Conservation (phyloP, 1,284 basidiomycete species). For the Ustilago shanxiensis region DNA sequence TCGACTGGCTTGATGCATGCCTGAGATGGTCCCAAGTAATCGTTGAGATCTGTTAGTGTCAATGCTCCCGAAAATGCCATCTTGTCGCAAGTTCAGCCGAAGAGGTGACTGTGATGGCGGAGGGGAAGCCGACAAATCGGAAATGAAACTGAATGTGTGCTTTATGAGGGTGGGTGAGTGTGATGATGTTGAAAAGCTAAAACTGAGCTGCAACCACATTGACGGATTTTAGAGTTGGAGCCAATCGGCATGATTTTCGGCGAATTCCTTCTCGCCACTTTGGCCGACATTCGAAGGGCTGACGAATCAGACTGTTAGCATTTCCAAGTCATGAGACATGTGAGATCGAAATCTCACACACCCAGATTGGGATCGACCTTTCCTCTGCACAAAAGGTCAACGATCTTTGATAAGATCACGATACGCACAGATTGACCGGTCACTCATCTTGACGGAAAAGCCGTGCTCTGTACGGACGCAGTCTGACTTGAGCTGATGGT, state of each 20-base stretch:
- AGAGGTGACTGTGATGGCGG: not conserved
- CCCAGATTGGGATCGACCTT: not conserved
- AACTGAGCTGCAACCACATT: not conserved
- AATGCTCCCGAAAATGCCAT: slow-evolving; percentile 94
- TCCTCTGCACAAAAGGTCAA: too few relatives aligned
- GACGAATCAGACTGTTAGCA: not conserved
- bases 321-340: not conserved
- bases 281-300: not conserved
- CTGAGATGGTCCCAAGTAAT: slow-evolving; percentile 97
- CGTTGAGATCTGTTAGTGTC: slow-evolving; percentile 89
- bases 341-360: not conserved
- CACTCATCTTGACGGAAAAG: too few relatives aligned
- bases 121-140: too few relatives aligned
- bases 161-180: not conserved
- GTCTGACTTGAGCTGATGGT: too few relatives aligned
- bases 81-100: not conserved
- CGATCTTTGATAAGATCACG: too few relatives aligned
- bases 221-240: slow-evolving; percentile 5
- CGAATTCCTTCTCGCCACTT: not conserved
- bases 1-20: slow-evolving; percentile 95
- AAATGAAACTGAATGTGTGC: too few relatives aligned
- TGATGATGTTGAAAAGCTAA: not conserved
- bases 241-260: not conserved
- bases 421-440: too few relatives aligned
- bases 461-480: too few relatives aligned